A percentile compares a stretch with the other conserved stretches of the same genome.
Evolutionary conservation across 2,329 filamentous ascomycete species (phyloP).

Genomic region (Thelonectria discophora): DNA sequence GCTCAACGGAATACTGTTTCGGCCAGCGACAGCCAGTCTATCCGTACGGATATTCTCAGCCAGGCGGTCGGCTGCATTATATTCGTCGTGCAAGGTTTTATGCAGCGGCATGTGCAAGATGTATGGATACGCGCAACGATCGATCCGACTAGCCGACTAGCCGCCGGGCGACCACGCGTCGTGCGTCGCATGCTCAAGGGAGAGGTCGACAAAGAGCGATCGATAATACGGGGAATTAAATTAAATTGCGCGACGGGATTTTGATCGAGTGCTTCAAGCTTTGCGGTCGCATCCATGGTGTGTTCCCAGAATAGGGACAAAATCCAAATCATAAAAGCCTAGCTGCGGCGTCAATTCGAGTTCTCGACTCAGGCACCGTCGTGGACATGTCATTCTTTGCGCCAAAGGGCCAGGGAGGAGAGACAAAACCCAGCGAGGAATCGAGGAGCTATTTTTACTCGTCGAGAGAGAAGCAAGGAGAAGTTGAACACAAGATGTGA

Average conservation of each 20-base stretch:
- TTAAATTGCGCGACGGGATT: neutral
- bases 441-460: slow-evolving; percentile 20
- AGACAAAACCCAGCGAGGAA: neutral
- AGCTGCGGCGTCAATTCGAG: neutral
- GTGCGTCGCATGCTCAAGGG: slow-evolving; percentile 3
- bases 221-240: slow-evolving; percentile 1
- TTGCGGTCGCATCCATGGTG: neutral
- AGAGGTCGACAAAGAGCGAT: neutral
- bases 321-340: neutral
- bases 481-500: neutral
- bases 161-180: slow-evolving; percentile 13
- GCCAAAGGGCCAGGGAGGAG: neutral
- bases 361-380: neutral
- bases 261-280: neutral
- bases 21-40: too few species aligned
- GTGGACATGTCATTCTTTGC: slow-evolving; percentile 2
- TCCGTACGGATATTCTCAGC: too few species aligned
- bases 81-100: too few species aligned
- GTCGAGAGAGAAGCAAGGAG: neutral
- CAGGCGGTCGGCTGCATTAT: too few species aligned
- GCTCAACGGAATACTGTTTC: too few species aligned
- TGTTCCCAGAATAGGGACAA: slow-evolving; percentile 1
- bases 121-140: neutral
- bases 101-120: neutral
- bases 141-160: slow-evolving; percentile 10